These are phyloP conservation scores for Penicillium nucicola DNA, from an alignment of 495 filamentous ascomycete species.

Conservation along the genomic window DNA sequence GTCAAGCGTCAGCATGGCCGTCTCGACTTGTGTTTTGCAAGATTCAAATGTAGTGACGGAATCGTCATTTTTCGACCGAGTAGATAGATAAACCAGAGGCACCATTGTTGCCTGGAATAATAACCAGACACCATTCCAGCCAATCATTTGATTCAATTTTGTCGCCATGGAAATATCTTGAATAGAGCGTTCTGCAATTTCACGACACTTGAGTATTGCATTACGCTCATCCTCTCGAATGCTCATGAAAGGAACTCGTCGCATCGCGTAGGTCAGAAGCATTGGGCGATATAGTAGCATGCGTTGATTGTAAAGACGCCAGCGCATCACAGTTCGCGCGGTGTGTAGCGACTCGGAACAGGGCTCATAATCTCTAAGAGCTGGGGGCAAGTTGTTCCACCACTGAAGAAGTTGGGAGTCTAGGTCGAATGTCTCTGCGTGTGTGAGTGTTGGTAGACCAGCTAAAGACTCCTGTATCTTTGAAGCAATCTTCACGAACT, in stretches of 20 bases:
- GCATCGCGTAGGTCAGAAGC: slow-evolving; percentile 62
- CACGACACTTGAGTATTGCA: slow-evolving; percentile 60
- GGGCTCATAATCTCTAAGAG: slow-evolving; percentile 59
- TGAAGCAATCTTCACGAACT: slow-evolving; percentile 68
- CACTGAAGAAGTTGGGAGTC: slow-evolving; percentile 62
- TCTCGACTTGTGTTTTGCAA: slow-evolving; percentile 52
- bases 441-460: slow-evolving; percentile 54
- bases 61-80: slow-evolving; percentile 31
- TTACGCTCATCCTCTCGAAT: slow-evolving; percentile 57
- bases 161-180: slow-evolving; percentile 58
- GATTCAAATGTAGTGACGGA: slow-evolving; percentile 42
- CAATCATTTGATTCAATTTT: slow-evolving; percentile 65
- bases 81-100: slow-evolving; percentile 62
- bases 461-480: slow-evolving; percentile 68
- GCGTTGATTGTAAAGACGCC: slow-evolving; percentile 69
- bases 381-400: slow-evolving; percentile 62
- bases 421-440: slow-evolving; percentile 54
- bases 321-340: slow-evolving; percentile 68
- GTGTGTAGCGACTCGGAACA: slow-evolving; percentile 64
- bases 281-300: slow-evolving; percentile 69
- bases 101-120: slow-evolving; percentile 74
- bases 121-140: slow-evolving; percentile 77
- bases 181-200: slow-evolving; percentile 61
- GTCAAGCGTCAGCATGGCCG: slow-evolving; percentile 59
- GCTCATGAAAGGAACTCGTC: slow-evolving; percentile 49